Base-by-base conservation (phyloP, 805 yeast genomes). In the Yamadazyma takamatsuzukensis region DNA sequence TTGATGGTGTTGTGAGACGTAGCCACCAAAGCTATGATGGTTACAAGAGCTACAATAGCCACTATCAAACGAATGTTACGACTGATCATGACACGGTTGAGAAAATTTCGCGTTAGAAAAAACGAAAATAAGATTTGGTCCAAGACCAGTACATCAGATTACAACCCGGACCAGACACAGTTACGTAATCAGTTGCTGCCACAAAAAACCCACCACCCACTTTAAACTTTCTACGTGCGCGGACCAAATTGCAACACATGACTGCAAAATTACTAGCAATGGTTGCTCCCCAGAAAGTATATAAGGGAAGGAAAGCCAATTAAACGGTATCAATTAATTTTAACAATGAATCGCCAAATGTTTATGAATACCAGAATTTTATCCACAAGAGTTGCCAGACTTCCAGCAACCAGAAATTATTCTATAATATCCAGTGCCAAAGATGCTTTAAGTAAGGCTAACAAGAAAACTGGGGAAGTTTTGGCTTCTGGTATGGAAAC, bases 11-110 rank as follows among this genome's bases (percentile, higher is more conserved):
- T 45, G 27, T 70, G 66, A 2, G 78, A 64, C 3, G 72, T 53
- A 32, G 70, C 65, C 32, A 79, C 59, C 44, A 78, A 65, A 23
- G 71, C 56, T 15, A 77, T 61, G 33, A 80, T 53, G 45, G 69
- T 64, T 30, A 79, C 54, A 18, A 77, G 54, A 15, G 73, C 72
- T 26, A 76, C 44, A 2, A 78, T 72, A 9, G 74, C 74, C 9
- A 76, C 51, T 11, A 74, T 43, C 39, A 74, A 67, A 39, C 83
- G 76, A 45, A 71, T 59, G 53, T 74, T 74, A 49, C 76, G 64
- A 37, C 65, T 57, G 44, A n/a, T n/a, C n/a, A n/a, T n/a, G n/a
- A n/a, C n/a, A n/a, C n/a, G n/a, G n/a, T n/a, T n/a, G n/a, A n/a
- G n/a, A n/a, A n/a, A n/a, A n/a, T 19, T 8, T 19, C 11, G 8